A percentile compares a stretch with the other conserved stretches of the same genome.
Evolutionary conservation across 1,284 basidiomycete genomes (phyloP).

Genomic region (Ganoderma leucocontextum): DNA sequence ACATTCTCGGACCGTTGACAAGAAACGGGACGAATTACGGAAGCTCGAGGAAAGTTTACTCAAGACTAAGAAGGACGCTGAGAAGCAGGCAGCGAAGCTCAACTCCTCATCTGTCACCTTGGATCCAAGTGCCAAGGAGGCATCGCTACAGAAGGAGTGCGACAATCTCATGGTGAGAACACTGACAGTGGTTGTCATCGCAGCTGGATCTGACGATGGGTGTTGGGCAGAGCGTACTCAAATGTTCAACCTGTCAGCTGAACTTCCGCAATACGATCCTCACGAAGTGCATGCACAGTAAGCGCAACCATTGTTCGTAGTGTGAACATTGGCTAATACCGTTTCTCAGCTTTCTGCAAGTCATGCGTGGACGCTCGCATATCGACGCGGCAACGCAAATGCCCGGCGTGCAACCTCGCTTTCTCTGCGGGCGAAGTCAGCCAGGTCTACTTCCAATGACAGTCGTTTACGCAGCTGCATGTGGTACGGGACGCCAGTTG

Average conservation of each 20-base stretch:
- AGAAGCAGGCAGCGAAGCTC: conserved; percentile 55
- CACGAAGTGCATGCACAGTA: conserved; percentile 80
- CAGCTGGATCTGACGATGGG: conserved; percentile 1
- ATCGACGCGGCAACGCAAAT: conserved; percentile 93
- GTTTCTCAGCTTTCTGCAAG: conserved; percentile 85
- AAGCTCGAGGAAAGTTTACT: conserved; percentile 45
- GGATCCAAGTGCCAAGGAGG: conserved; percentile 47
- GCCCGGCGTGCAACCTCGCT: conserved; percentile 87
- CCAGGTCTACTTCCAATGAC: conserved; percentile 83
- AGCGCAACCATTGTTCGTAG: not conserved
- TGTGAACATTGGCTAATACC: not conserved
- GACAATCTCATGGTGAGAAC: conserved; percentile 72
- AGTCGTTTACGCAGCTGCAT: conserved; percentile 17
- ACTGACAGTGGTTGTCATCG: not conserved
- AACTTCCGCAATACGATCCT: conserved; percentile 89
- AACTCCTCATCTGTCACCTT: conserved; percentile 48
- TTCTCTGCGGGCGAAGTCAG: conserved; percentile 93
- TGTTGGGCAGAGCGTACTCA: conserved; percentile 75
- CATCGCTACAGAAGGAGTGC: conserved; percentile 55
- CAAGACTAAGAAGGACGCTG: conserved; percentile 58
- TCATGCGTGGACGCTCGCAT: conserved; percentile 89
- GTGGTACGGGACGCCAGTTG: conserved; percentile 11
- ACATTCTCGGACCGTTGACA: conserved; percentile 28
- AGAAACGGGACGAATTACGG: conserved; percentile 35
- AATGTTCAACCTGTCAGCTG: conserved; percentile 91